These are phyloP conservation scores for Pestalotiopsis sp. DNA, from an alignment of 2,329 filamentous ascomycete genomes.

Conservation along the genomic window DNA sequence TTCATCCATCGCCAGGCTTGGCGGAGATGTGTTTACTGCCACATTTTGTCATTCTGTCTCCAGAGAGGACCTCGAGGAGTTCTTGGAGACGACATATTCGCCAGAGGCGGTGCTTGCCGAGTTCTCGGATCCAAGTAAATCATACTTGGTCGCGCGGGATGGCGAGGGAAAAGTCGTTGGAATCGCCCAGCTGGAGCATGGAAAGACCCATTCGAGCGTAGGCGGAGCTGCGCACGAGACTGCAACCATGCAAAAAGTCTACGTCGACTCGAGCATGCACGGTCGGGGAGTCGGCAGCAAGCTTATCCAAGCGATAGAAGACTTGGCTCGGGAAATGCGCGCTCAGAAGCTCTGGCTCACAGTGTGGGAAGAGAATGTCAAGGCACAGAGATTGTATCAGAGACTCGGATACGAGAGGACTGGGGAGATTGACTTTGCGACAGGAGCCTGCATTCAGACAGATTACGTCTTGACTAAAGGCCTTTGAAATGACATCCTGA, in stretches of 20 bases:
- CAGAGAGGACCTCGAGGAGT: conserved; percentile 22
- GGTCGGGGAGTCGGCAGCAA: conserved; percentile 27
- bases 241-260: conserved; percentile 28
- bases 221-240: conserved; percentile 10
- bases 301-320: conserved; percentile 25
- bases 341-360: conserved; percentile 27
- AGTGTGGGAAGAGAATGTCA: conserved; percentile 27
- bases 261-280: conserved; percentile 26
- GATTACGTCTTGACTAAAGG: conserved; percentile 21
- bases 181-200: conserved; percentile 27
- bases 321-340: conserved; percentile 24
- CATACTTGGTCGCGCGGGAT: conserved; percentile 24
- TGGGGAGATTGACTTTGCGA: conserved; percentile 23
- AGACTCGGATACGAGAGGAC: conserved; percentile 23
- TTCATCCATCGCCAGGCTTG: conserved; percentile 24
- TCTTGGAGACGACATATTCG: conserved; percentile 21
- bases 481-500: neutral
- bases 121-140: conserved; percentile 18
- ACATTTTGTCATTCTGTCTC: conserved; percentile 27
- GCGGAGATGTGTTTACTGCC: conserved; percentile 25
- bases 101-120: conserved; percentile 20
- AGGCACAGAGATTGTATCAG: conserved; percentile 24
- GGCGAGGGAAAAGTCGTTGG: conserved; percentile 19
- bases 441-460: conserved; percentile 22
- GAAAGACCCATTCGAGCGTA: conserved; percentile 19